Percentiles rank a stretch among this genome's conserved stretches.
Evolutionary conservation across 768 basidiomycete species (phyloP).

Genomic region (Pleurotus citrinopileatus): DNA sequence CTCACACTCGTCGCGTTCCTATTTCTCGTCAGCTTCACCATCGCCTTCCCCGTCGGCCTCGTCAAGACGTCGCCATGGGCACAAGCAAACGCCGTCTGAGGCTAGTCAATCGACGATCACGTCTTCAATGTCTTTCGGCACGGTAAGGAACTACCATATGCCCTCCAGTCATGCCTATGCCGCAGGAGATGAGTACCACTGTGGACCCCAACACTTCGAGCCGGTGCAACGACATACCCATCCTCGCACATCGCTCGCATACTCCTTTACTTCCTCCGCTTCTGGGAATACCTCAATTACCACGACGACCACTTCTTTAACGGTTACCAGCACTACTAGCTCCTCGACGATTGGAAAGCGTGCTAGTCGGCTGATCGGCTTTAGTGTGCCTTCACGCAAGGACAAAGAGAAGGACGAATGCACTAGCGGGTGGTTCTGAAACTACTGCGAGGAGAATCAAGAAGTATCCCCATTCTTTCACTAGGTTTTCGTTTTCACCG

Average conservation of each 20-base stretch:
- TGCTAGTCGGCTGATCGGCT: neutral
- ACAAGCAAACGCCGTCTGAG: neutral
- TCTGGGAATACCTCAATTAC: neutral
- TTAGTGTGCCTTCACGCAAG: neutral
- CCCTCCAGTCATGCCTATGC: slow-evolving; percentile 3
- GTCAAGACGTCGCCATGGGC: neutral
- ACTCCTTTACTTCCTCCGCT: neutral
- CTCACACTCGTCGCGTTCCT: neutral
- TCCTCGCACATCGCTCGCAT: neutral
- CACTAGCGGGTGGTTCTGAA: neutral
- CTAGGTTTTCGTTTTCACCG: neutral
- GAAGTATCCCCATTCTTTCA: neutral
- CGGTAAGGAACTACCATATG: slow-evolving; percentile 9
- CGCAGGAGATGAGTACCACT: neutral
- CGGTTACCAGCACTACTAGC: neutral
- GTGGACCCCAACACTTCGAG: neutral
- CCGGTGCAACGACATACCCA: neutral
- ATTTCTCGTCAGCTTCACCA: neutral
- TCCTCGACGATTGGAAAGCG: neutral
- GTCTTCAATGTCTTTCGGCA: neutral
- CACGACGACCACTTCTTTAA: neutral
- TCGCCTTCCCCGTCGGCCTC: neutral
- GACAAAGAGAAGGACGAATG: neutral
- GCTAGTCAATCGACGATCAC: slow-evolving; percentile 5
- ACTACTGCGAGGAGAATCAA: neutral